phyloP scores from a whole-genome alignment of 164 flowering plant genomes.

The Nelumbo lutea region DNA sequence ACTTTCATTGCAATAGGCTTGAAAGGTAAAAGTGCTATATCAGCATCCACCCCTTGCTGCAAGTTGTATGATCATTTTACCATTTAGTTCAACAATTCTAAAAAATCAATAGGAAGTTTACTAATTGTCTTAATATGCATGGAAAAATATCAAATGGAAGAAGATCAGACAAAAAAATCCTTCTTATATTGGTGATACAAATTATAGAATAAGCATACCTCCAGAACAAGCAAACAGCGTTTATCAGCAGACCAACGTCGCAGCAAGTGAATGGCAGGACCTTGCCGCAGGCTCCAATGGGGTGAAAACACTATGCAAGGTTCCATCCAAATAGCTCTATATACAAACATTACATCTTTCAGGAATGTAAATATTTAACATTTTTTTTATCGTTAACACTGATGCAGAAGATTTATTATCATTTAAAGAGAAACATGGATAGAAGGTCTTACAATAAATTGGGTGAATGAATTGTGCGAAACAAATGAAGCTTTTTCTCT shows the following conservation, averaged over 20 bases:
- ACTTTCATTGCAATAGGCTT: slow-evolving; percentile 77
- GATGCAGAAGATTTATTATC: not conserved
- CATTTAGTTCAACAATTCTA: not conserved
- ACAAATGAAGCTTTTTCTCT: slow-evolving; percentile 56
- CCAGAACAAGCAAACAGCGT: slow-evolving; percentile 70
- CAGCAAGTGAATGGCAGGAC: slow-evolving; percentile 79
- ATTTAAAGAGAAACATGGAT: not conserved
- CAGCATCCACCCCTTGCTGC: slow-evolving; percentile 58
- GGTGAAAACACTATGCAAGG: slow-evolving; percentile 88
- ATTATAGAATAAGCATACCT: slow-evolving; percentile 39
- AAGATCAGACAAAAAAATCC: not conserved
- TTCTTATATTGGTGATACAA: not conserved
- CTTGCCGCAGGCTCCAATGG: slow-evolving; percentile 88
- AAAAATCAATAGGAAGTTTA: not conserved
- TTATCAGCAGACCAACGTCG: slow-evolving; percentile 67
- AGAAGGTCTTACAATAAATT: slow-evolving; percentile 51
- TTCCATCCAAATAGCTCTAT: slow-evolving; percentile 75
- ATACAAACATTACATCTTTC: slow-evolving; percentile 5
- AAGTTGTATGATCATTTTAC: slow-evolving; percentile 7
- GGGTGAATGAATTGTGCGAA: slow-evolving; percentile 58
- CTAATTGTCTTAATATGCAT: not conserved
- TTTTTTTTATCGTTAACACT: too few species aligned
- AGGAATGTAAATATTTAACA: not conserved
- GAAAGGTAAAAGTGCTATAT: slow-evolving; percentile 65
- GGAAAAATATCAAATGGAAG: not conserved